A percentile compares a stretch with the other conserved stretches of the same genome.
Conservation (phyloP, 1,139 yeast species). For the Geotrichum phurueaensis region DNA sequence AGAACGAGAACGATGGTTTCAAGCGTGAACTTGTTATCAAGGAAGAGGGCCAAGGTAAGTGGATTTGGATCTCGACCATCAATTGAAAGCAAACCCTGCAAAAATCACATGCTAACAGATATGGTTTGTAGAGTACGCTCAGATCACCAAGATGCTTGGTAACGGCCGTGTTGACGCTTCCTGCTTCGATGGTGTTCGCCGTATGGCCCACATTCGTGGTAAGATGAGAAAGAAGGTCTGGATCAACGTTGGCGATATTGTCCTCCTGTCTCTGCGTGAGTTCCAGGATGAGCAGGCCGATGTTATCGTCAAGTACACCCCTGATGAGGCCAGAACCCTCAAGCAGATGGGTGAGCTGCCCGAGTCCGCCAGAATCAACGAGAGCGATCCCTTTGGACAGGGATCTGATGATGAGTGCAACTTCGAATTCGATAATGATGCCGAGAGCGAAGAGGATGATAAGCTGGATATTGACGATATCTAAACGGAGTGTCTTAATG, state of each 20-base stretch:
- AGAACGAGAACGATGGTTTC: conserved; percentile 85
- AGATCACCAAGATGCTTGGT: conserved; percentile 96
- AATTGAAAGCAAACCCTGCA: not conserved
- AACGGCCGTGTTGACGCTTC: conserved; percentile 93
- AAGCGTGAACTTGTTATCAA: conserved; percentile 89
- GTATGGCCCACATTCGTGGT: conserved; percentile 98
- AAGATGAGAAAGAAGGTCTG: conserved; percentile 98
- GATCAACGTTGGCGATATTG: conserved; percentile 99
- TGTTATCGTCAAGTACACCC: conserved; percentile 91
- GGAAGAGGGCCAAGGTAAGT: conserved; percentile 74
- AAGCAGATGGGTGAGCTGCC: conserved; percentile 96
- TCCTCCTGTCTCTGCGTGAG: conserved; percentile 91
- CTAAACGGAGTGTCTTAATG: conserved; percentile 32
- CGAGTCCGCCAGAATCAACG: conserved; percentile 90
- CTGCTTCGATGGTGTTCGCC: conserved; percentile 88
- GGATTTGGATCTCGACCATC: not conserved
- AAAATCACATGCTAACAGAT: not conserved
- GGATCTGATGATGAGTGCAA: conserved; percentile 97
- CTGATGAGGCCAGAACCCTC: conserved; percentile 96
- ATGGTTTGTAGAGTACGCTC: conserved; percentile 69
- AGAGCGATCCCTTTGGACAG: conserved; percentile 94
- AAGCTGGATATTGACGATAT: conserved; percentile 81
- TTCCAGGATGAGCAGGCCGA: conserved; percentile 98
- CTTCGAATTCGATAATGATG: conserved; percentile 97
- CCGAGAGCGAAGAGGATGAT: conserved; percentile 68